Evolutionary conservation across 192 early-diverging fungal species (phyloP), one percentile per base, ranked within the genome.

Genomic region (Thoreauomyces humboldtii): DNA sequence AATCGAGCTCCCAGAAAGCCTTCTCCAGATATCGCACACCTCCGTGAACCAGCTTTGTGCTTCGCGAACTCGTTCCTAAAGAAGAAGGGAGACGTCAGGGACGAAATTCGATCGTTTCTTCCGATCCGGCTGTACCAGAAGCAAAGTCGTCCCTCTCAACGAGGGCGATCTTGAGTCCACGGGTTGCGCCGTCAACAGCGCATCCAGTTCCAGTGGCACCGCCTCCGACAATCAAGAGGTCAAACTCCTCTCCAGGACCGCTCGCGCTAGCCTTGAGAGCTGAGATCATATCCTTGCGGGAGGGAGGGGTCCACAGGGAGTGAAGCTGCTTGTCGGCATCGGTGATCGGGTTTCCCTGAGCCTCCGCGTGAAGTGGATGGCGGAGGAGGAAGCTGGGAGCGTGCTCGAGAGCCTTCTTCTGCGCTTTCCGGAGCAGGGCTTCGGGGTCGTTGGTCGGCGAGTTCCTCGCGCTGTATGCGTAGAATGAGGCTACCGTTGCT

Each of bases 1-100:
- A 93, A 67, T 98, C 96, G 27, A 94, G 73, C 47, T 95, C 93
- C 77, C 86, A 82, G 52, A 98, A 87, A 22, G 96, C 94, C 81
- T 98, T 98, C 68, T 98, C 90, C 53, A 98, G 79, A 73, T 98
- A 98, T 58, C 96, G 81, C 29, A 98, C 96, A 54, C 96, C 96
- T 59, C 96, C 96, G 67, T 98, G 96, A 25, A 98, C 92, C 19
- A 98, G 83, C 72, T 98, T 98, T 17, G 96, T 98, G 24, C 90
- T 92, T 46, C 91, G 76, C 1, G 92, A 94, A 35, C 88, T 91
- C 2, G 96, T 96, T 25, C 96, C 95, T 84, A 33, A 5, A 32
- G 28, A 45, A 46, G 3, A 65, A 46, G 48, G 15, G 32, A 29
- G 27, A 29, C 17, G n/a, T n/a, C n/a, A n/a, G n/a, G n/a, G n/a